Conservation (phyloP, 1,284 basidiomycete genomes). For the Cryptococcus floricola region DNA sequence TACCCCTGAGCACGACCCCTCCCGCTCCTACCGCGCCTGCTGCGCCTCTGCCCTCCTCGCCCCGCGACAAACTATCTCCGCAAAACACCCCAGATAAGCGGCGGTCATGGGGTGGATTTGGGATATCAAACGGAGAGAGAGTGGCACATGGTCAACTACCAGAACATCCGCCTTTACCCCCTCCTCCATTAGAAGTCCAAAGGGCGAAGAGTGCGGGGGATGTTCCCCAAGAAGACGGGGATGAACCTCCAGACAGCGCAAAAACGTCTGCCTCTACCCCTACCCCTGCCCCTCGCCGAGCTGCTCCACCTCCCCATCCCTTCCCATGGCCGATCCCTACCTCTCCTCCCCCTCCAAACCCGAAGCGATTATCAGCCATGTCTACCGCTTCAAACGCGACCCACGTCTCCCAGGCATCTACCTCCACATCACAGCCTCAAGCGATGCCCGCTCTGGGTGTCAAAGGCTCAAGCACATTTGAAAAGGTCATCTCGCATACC, state of each 20-base stretch:
- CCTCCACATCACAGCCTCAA: background rate
- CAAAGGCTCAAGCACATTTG: constrained; percentile 39
- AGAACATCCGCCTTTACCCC: constrained; percentile 4
- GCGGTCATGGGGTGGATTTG: constrained; percentile 24
- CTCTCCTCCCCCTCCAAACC: constrained; percentile 7
- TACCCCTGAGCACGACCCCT: constrained; percentile 28
- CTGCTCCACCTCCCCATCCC: constrained; percentile 43
- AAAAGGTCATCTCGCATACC: constrained; percentile 51
- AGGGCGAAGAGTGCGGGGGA: background rate
- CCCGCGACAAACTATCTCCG: constrained; percentile 7
- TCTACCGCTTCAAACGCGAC: constrained; percentile 1
- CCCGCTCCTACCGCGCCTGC: constrained; percentile 2
- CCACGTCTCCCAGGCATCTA: background rate
- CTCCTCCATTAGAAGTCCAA: background rate
- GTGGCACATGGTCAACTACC: constrained; percentile 16
- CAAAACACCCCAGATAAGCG: constrained; percentile 6
- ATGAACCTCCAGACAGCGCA: too few species aligned
- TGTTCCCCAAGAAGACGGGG: too few species aligned
- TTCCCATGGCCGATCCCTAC: constrained; percentile 38
- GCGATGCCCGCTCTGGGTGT: constrained; percentile 24
- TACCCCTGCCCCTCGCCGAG: constrained; percentile 13
- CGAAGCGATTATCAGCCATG: constrained; percentile 15
- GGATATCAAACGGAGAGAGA: constrained; percentile 18
- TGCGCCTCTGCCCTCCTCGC: constrained; percentile 19
- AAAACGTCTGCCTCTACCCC: background rate